Percentiles rank a stretch among this genome's conserved stretches.
Conservation (phyloP, 2,329 filamentous ascomycete species). For the Pseudopyricularia cyperi region DNA sequence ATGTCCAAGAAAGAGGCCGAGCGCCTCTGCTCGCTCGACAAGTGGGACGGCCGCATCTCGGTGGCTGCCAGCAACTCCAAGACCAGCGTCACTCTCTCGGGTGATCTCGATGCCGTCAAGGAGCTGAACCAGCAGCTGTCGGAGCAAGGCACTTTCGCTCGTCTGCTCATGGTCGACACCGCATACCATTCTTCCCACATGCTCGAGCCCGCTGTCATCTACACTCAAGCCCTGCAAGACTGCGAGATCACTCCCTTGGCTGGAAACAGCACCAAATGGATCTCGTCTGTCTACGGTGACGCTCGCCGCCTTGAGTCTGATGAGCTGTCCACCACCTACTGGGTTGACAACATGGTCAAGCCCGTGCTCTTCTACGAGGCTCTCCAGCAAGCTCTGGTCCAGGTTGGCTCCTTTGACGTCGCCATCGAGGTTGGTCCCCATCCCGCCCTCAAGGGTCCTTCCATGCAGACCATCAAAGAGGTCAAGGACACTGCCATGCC, state of each 20-base stretch:
- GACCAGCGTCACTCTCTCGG: slow-evolving; percentile 21
- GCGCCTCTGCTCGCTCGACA: slow-evolving; percentile 9
- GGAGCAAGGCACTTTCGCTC: slow-evolving; percentile 16
- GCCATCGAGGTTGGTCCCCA: slow-evolving; percentile 32
- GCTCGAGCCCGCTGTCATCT: slow-evolving; percentile 18
- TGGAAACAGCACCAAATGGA: slow-evolving; percentile 17
- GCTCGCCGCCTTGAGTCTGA: background rate
- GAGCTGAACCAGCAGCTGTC: slow-evolving; percentile 10
- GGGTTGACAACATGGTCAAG: slow-evolving; percentile 29
- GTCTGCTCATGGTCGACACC: slow-evolving; percentile 25
- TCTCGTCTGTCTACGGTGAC: slow-evolving; percentile 24
- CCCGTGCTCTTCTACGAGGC: slow-evolving; percentile 31
- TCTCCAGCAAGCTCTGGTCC: slow-evolving; percentile 11
- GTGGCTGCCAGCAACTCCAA: slow-evolving; percentile 19
- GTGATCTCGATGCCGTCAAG: slow-evolving; percentile 16
- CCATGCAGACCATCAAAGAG: slow-evolving; percentile 17
- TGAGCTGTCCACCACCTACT: slow-evolving; percentile 20
- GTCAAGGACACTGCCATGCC: slow-evolving; percentile 6
- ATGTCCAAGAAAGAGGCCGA: slow-evolving; percentile 14
- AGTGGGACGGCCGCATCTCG: slow-evolving; percentile 14
- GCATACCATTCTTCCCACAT: slow-evolving; percentile 39
- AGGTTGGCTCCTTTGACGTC: slow-evolving; percentile 16
- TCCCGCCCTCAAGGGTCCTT: slow-evolving; percentile 27
- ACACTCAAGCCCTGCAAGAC: slow-evolving; percentile 16
- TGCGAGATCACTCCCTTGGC: slow-evolving; percentile 14